These are phyloP conservation scores for Globisporangium heterothallicum DNA, from an alignment of 352 stramenopile genomes.

Conservation along the genomic window DNA sequence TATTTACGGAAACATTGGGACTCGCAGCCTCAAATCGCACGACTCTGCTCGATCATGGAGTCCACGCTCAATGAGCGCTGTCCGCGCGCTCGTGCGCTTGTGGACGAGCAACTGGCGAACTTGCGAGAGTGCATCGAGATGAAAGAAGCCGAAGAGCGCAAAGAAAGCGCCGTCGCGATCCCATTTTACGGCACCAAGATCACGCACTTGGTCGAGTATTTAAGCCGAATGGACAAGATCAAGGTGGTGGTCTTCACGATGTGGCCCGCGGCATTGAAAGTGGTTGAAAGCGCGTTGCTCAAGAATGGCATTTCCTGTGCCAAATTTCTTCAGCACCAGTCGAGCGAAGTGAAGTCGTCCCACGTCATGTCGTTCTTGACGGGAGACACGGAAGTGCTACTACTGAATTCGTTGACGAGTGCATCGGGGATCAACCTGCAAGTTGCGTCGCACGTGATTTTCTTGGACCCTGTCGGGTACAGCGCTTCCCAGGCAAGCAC, in stretches of 20 bases:
- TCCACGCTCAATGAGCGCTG: slow-evolving; percentile 55
- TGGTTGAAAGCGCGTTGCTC: slow-evolving; percentile 58
- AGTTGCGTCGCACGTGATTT: slow-evolving; percentile 76
- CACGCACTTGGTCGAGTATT: slow-evolving; percentile 57
- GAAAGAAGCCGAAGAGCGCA: slow-evolving; percentile 21
- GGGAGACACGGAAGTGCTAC: slow-evolving; percentile 58
- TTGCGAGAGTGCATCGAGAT: slow-evolving; percentile 47
- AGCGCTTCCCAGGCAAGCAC: slow-evolving; percentile 67
- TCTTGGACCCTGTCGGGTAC: slow-evolving; percentile 71
- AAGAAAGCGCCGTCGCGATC: slow-evolving; percentile 17
- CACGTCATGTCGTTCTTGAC: slow-evolving; percentile 61
- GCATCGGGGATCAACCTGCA: slow-evolving; percentile 84
- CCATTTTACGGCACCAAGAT: slow-evolving; percentile 73
- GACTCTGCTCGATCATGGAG: slow-evolving; percentile 49
- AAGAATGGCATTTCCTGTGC: slow-evolving; percentile 50
- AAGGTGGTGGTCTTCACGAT: slow-evolving; percentile 85
- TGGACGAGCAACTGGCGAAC: slow-evolving; percentile 49
- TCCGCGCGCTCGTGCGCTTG: slow-evolving; percentile 29
- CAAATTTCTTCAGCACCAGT: slow-evolving; percentile 74
- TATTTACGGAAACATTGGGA: slow-evolving; percentile 62
- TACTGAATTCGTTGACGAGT: slow-evolving; percentile 78
- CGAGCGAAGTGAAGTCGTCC: slow-evolving; percentile 69
- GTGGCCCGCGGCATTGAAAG: slow-evolving; percentile 59
- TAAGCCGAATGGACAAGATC: slow-evolving; percentile 37
- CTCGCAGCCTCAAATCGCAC: slow-evolving; percentile 28